Evolutionary conservation across 768 basidiomycete species (phyloP).

Genomic region (Rhodotorula kratochvilovae): DNA sequence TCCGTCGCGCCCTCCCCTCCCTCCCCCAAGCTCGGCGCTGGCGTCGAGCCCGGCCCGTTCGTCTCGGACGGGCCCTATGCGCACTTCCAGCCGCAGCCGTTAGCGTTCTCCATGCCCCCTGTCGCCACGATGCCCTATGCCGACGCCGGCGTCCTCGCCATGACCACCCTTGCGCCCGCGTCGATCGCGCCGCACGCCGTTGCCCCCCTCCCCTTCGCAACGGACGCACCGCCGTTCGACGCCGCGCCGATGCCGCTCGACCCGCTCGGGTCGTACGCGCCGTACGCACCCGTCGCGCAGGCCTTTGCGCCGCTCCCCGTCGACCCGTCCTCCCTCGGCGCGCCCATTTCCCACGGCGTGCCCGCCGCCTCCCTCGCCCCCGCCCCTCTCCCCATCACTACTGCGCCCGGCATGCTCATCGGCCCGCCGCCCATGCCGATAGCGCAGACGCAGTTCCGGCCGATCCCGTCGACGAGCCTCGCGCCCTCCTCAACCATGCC

Average conservation of each 20-base stretch:
- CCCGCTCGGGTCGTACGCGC: background rate
- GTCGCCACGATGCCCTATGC: background rate
- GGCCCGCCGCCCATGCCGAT: background rate
- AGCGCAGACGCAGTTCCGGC: background rate
- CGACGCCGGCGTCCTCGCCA: conserved; percentile 8
- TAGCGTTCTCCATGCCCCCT: conserved; percentile 3
- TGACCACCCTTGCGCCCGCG: conserved; percentile 4
- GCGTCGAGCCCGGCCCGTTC: background rate
- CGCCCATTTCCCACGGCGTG: background rate
- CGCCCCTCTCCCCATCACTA: background rate
- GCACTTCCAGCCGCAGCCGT: conserved; percentile 28
- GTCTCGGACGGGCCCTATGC: background rate
- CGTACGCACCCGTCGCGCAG: background rate
- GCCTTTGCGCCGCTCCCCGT: background rate
- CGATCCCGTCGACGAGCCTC: background rate
- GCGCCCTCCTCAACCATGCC: background rate
- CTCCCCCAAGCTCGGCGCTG: background rate
- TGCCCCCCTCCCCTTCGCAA: background rate
- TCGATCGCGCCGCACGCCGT: background rate
- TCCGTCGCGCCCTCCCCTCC: conserved; percentile 15
- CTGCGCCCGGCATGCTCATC: background rate
- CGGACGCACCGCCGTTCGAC: background rate
- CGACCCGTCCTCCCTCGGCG: background rate
- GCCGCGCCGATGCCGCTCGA: background rate
- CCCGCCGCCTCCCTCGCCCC: background rate